Conservation (phyloP, 2,329 filamentous ascomycete species). For the Ceratocystis diversiconidia region DNA sequence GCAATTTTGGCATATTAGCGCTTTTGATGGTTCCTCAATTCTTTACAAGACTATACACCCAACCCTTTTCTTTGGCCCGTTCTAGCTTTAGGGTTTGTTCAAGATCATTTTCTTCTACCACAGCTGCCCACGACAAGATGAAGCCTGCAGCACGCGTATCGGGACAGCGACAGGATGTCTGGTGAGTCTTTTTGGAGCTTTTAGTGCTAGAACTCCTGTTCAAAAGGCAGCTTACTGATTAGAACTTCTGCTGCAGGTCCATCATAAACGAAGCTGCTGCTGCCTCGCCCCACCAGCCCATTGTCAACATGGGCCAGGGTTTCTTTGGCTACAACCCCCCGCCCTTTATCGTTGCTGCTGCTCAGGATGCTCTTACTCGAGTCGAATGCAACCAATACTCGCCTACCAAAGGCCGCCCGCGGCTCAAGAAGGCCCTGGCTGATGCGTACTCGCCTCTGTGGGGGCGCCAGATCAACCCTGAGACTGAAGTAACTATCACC, state of each 20-base stretch:
- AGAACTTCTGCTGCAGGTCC: conserved; percentile 32
- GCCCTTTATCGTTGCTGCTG: conserved; percentile 76
- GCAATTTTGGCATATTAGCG: background rate
- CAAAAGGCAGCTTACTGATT: background rate
- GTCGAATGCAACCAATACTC: conserved; percentile 99
- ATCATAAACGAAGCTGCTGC: conserved; percentile 53
- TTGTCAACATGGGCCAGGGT: conserved; percentile 51
- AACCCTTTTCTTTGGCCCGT: background rate
- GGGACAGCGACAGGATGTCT: conserved; percentile 38
- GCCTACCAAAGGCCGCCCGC: conserved; percentile 81
- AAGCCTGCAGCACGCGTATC: conserved; percentile 38
- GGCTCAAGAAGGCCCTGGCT: conserved; percentile 83
- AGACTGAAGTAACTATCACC: conserved; percentile 88
- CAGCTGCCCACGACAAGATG: conserved; percentile 31
- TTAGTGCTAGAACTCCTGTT: background rate
- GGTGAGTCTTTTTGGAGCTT: conserved; percentile 26
- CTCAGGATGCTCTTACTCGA: conserved; percentile 72
- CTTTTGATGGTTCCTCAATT: background rate
- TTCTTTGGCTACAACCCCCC: conserved; percentile 94
- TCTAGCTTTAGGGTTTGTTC: background rate
- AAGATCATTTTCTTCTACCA: conserved; percentile 6
- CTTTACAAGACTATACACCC: background rate
- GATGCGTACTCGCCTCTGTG: conserved; percentile 86
- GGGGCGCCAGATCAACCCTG: conserved; percentile 66
- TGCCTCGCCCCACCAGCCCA: conserved; percentile 47